Conservation (phyloP, 441 rosid genomes). For the Flueggea neowawraea region DNA sequence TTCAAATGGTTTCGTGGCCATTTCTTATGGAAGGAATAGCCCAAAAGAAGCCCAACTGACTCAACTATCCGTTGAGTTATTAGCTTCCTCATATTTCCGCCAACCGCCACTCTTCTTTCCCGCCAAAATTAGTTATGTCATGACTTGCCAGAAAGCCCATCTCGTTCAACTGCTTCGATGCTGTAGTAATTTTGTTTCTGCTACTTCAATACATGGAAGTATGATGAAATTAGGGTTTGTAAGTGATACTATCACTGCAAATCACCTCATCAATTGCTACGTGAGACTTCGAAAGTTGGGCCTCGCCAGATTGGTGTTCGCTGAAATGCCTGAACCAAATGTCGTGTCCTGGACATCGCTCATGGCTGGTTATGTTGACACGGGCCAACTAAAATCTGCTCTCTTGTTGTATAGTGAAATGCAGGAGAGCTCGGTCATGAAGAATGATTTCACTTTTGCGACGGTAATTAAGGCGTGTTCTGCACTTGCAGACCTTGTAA, state of each 20-base stretch:
- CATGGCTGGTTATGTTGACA: constrained; percentile 43
- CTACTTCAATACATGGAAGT: constrained; percentile 23
- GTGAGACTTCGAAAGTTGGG: constrained; percentile 18
- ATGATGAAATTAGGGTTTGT: constrained; percentile 44
- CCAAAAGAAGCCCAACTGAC: too few relatives aligned
- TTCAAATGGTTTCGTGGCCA: too few relatives aligned
- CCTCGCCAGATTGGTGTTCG: constrained; percentile 45
- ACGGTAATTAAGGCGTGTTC: constrained; percentile 63
- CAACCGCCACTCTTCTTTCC: constrained; percentile 10
- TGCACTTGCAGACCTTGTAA: constrained; percentile 34
- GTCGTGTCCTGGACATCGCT: constrained; percentile 79
- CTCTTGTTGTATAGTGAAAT: constrained; percentile 39
- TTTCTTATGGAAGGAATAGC: too few relatives aligned
- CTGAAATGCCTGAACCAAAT: constrained; percentile 69
- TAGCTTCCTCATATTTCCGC: too few relatives aligned
- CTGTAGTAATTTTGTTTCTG: constrained; percentile 28
- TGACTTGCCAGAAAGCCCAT: constrained; percentile 4
- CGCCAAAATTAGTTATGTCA: constrained; percentile 26
- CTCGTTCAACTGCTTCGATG: constrained; percentile 25
- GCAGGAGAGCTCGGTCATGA: constrained; percentile 30
- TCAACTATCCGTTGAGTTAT: too few relatives aligned
- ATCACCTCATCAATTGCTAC: constrained; percentile 48
- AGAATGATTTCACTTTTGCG: constrained; percentile 61
- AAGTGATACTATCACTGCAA: constrained; percentile 27
- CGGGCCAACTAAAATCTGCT: constrained; percentile 33